Percentiles rank a stretch among this genome's conserved stretches.
Evolutionary conservation across 2,329 filamentous ascomycete species (phyloP).

Genomic region (Leptographium galeiforme): DNA sequence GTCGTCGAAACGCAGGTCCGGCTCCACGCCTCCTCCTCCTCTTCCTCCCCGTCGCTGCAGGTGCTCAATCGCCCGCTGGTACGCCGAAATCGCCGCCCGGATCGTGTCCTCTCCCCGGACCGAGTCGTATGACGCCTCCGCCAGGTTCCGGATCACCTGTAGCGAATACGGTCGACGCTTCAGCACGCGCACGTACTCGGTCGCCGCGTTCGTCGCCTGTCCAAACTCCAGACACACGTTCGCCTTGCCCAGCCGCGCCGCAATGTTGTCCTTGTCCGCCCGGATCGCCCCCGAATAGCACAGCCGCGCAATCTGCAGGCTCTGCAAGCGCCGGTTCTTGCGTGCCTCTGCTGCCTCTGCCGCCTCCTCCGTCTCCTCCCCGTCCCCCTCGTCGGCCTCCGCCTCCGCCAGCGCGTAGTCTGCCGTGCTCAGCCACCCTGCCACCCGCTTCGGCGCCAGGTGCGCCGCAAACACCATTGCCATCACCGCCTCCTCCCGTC

Average conservation of each 20-base stretch:
- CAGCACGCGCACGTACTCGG: conserved; percentile 42
- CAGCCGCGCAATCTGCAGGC: conserved; percentile 39
- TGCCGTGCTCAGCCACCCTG: conserved; percentile 46
- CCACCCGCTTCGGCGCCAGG: conserved; percentile 45
- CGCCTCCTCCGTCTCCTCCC: conserved; percentile 21
- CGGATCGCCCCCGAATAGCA: conserved; percentile 48
- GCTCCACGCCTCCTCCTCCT: background rate
- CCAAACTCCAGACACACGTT: conserved; percentile 43
- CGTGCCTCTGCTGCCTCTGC: conserved; percentile 14
- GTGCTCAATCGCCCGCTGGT: conserved; percentile 32
- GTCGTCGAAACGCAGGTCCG: conserved; percentile 16
- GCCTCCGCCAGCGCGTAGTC: conserved; percentile 39
- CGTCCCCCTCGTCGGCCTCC: conserved; percentile 22
- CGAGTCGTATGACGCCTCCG: conserved; percentile 41
- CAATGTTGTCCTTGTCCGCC: conserved; percentile 41
- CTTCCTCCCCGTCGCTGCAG: conserved; percentile 9
- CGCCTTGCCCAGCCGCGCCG: conserved; percentile 46
- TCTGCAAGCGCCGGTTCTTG: conserved; percentile 18
- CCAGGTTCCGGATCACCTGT: conserved; percentile 39
- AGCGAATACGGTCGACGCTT: conserved; percentile 40
- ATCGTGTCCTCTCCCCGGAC: conserved; percentile 28
- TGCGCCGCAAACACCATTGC: conserved; percentile 50
- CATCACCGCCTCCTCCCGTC: conserved; percentile 42
- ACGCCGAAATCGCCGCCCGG: conserved; percentile 32
- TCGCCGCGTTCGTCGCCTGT: conserved; percentile 37